Conservation (phyloP, 345 rosid genomes). For the Rhizophora mangle region DNA sequence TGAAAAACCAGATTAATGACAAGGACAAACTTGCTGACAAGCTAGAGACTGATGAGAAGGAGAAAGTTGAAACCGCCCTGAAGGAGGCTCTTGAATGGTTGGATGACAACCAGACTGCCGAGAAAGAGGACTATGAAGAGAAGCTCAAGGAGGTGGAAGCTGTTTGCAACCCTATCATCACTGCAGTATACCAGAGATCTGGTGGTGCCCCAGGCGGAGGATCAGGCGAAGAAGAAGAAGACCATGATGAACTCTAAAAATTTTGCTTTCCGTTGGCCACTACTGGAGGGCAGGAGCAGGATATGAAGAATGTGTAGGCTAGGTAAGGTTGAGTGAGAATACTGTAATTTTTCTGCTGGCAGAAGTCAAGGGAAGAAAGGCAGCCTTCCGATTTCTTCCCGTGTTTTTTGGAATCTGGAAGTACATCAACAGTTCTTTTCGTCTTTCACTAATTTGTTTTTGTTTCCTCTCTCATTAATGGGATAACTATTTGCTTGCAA, state of each 20-base stretch:
- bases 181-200: conserved; percentile 73
- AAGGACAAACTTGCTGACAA: conserved; percentile 95
- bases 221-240: conserved; percentile 44
- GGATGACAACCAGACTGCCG: conserved; percentile 83
- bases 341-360: conserved; percentile 34
- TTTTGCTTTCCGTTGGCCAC: not conserved
- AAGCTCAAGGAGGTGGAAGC: conserved; percentile 96
- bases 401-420: conserved; percentile 19
- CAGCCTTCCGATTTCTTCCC: conserved; percentile 15
- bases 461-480: not conserved
- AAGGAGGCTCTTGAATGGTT: conserved; percentile 96
- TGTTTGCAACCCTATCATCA: conserved; percentile 86
- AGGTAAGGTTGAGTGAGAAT: conserved; percentile 17
- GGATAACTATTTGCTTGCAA: not conserved
- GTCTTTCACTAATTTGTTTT: not conserved
- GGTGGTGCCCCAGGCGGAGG: conserved; percentile 77
- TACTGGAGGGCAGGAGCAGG: conserved; percentile 4
- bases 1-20: conserved; percentile 92
- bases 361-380: conserved; percentile 17
- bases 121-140: conserved; percentile 91
- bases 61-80: conserved; percentile 69
- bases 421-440: not conserved
- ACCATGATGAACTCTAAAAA: conserved; percentile 60
- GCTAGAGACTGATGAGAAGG: conserved; percentile 87
- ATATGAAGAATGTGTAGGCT: conserved; percentile 17